These are phyloP conservation scores for Fusarium sambucinum DNA, from an alignment of 2,329 filamentous ascomycete species.

Conservation along the genomic window DNA sequence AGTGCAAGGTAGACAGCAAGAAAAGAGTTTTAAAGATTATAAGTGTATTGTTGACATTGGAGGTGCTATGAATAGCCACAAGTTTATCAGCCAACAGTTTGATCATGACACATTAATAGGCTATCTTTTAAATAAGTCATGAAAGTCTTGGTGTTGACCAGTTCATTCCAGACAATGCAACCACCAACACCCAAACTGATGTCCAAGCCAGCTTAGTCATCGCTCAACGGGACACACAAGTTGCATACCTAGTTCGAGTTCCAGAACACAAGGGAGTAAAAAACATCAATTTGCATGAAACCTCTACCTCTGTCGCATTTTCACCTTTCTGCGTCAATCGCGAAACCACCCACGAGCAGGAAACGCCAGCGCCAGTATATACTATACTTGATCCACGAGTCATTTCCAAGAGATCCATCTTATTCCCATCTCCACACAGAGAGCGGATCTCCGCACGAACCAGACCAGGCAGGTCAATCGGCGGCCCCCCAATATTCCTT, in stretches of 20 bases:
- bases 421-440: constrained; percentile 34
- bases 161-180: not conserved
- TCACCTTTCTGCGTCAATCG: not conserved
- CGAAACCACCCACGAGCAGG: not conserved
- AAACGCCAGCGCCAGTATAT: not conserved
- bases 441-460: constrained; percentile 33
- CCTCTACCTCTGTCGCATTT: constrained; percentile 1
- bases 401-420: constrained; percentile 2
- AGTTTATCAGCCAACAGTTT: not conserved
- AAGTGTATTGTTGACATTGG: not conserved
- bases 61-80: too few species aligned
- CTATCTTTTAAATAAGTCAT: not conserved
- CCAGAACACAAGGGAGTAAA: constrained; percentile 21
- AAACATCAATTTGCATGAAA: constrained; percentile 13
- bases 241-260: constrained; percentile 29
- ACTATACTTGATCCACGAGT: not conserved
- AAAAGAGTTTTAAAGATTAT: constrained; percentile 41
- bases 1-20: constrained; percentile 43
- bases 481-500: constrained; percentile 26
- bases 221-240: constrained; percentile 11
- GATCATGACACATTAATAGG: not conserved
- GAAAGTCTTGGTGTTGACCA: not conserved
- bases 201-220: constrained; percentile 36
- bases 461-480: not conserved
- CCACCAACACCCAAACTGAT: constrained; percentile 15